Evolutionary conservation across 2,329 filamentous ascomycete genomes (phyloP), one percentile per base, ranked within the genome.

Genomic region (Calonectria honghensis): DNA sequence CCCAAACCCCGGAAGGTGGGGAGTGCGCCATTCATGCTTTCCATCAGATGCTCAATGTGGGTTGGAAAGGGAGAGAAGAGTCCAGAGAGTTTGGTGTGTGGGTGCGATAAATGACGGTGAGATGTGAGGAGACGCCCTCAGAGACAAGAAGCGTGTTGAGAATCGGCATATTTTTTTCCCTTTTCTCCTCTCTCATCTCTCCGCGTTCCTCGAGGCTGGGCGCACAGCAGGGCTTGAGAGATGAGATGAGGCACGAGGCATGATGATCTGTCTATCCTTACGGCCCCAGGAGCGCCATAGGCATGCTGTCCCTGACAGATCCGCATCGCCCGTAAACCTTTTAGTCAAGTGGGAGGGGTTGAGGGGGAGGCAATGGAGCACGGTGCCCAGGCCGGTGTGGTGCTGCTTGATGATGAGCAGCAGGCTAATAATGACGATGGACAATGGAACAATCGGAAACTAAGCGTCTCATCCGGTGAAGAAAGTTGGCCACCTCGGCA

Each of bases 361-460:
- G 27, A 31, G 35, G 51, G 35, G 57, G 68, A 54, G 68, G 48
- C 35, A 54, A 70, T 54, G 59, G 67, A 73, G 61, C 51, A 63
- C 50, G 63, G 61, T 70, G 67, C 51, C 67, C 32, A 24, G 59
- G 59, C 61, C n/a, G 70, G 67, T 66, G 67, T 57, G 67, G 67
- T 31, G 39, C 48, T 50, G 29, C 45, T 77, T 75, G 69, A 78
- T 80, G 76, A 79, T 79, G 77, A 80, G 79, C 76, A 80, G 70
- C 74, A 63, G 69, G 65, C 72, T 70, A 78, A 80, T 77, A 78
- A 80, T 80, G 79, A 80, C 79, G 79, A 78, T 77, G 71, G 51
- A 64, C 61, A 63, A 48, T 68, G 61, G 50, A 71, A 71, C 68
- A 66, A 37, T 54, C 35, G 39, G 65, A 70, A 57, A 66, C 54